Conservation (phyloP, 805 yeast genomes). For the Debaryomyces prosopidis region DNA sequence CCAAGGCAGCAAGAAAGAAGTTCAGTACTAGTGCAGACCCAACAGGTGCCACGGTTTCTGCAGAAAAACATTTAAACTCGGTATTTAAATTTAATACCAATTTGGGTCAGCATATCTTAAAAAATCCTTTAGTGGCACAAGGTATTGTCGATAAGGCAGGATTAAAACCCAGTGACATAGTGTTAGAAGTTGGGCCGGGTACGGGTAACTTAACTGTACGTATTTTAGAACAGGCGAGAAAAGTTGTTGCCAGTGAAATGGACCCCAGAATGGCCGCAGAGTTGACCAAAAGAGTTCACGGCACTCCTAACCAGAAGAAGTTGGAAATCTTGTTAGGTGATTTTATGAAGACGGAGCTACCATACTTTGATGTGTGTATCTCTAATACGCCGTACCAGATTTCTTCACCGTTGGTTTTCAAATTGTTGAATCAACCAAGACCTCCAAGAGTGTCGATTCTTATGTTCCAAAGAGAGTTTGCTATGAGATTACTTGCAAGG, state of each 20-base stretch:
- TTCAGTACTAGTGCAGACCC: conserved; percentile 48
- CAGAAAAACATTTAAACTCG: conserved; percentile 69
- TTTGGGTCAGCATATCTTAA: conserved; percentile 94
- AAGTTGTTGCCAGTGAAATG: conserved; percentile 96
- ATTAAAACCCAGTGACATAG: conserved; percentile 88
- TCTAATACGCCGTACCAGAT: conserved; percentile 98
- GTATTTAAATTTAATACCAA: conserved; percentile 97
- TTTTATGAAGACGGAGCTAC: conserved; percentile 92
- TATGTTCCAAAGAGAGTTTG: conserved; percentile 98
- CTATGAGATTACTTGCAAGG: conserved; percentile 86
- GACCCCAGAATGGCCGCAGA: conserved; percentile 99
- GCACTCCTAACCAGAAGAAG: conserved; percentile 91
- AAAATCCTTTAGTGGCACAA: conserved; percentile 95
- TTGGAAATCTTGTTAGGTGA: conserved; percentile 92
- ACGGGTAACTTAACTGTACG: conserved; percentile 96
- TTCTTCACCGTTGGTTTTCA: conserved; percentile 94
- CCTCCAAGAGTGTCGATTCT: conserved; percentile 95
- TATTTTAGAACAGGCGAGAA: conserved; percentile 87
- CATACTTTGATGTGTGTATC: conserved; percentile 93
- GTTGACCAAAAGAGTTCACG: conserved; percentile 94
- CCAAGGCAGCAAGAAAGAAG: conserved; percentile 64
- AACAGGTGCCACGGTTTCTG: conserved; percentile 59
- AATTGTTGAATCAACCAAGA: conserved; percentile 81
- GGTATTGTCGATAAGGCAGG: conserved; percentile 97
- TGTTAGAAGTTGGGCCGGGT: conserved; percentile 98